Evolutionary conservation across 192 early-diverging fungal genomes (phyloP), one percentile per base, ranked within the genome.

Genomic region (Coemansia sp.): DNA sequence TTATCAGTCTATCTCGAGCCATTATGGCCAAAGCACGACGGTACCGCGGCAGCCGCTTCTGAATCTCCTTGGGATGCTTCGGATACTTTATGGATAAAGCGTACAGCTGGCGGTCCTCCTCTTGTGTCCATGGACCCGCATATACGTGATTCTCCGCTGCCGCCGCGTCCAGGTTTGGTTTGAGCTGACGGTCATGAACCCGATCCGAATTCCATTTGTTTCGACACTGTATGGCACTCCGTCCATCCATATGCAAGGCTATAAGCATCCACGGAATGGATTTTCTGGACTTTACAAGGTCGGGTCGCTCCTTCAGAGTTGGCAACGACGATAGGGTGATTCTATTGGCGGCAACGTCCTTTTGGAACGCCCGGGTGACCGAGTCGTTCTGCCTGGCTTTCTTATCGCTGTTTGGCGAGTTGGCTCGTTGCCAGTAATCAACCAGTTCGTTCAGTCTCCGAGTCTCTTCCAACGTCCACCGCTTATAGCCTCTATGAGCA

Each of bases 21-120:
- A 7, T 28, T 11, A 63, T 37, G 16, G 12, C 43, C 3, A 3
- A 5, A 15, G 7, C 14, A 31, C 10, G 14, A 8, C 58, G 52
- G 18, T 9, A 21, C 5, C 66, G 58, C 11, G 66, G 58, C 41
- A 68, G 28, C 0, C 17, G 16, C 31, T 15, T 31, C 17, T 36
- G 40, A 11, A 67, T 62, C 56, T 60, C 61, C 21, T 4, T 9
- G 63, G 55, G 62, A 11, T 41, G 32, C 9, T 20, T 23, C 0
- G 64, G 64, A 0, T 50, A 44, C 30, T 50, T 11, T 6, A 8
- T 14, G 15, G 44, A 34, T 14, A 64, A 40, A 28, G 10, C 10
- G 51, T 69, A 76, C 39, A 76, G 45, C 45, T 14, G 12, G 17
- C 12, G 26, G 36, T 76, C 72, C 15, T 76, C 72, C 6, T 64